Evolutionary conservation across 768 basidiomycete species (phyloP), one percentile per base, ranked within the genome.

Genomic region (Hygrophorus russula): DNA sequence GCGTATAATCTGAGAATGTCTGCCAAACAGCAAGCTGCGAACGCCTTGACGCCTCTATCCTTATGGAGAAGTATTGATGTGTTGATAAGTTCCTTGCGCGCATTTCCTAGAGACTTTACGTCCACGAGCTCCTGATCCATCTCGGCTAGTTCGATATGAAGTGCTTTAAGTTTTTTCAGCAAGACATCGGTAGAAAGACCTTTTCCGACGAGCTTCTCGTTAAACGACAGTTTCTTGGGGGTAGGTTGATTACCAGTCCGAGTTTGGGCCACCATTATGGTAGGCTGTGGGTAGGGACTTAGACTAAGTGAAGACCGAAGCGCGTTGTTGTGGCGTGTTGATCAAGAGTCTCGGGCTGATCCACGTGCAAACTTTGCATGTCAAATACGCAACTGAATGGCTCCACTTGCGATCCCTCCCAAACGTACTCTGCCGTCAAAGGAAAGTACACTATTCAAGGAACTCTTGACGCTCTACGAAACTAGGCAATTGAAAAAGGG

Each of bases 21-120:
- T 1, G 92, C 92, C 30, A 99, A 73, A 63, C 92, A 98, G 61
- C 90, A 94, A 0, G 91, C 91, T 3, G 85, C 78, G 53, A 86
- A 93, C 0, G 93, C 93, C 61, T 96, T 98, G 51, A 99, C 91
- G 18, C 92, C 92, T 34, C 84, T 74, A 60, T 99, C 96, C 61
- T 89, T 96, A 70, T 97, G 92, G 20, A 96, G 77, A 19, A 98
- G 73, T 28, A 98, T 76, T 3, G 81, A 74, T 0, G 74, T 74
- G 59, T 71, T 71, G 46, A 93, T 74, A 56, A 98, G 78, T 53
- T 96, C 90, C 40, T 82, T 76, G 47, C 81, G 78, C 18, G 80
- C 80, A 24, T 66, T 57, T 45, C 68, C 62, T 43, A 99, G 76
- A 0, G 91, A 89, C 41, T 58, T 53, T 28, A 75, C 69, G 59